Base-by-base conservation (phyloP, 768 basidiomycete species). In the Termitomyces eurrhizus region DNA sequence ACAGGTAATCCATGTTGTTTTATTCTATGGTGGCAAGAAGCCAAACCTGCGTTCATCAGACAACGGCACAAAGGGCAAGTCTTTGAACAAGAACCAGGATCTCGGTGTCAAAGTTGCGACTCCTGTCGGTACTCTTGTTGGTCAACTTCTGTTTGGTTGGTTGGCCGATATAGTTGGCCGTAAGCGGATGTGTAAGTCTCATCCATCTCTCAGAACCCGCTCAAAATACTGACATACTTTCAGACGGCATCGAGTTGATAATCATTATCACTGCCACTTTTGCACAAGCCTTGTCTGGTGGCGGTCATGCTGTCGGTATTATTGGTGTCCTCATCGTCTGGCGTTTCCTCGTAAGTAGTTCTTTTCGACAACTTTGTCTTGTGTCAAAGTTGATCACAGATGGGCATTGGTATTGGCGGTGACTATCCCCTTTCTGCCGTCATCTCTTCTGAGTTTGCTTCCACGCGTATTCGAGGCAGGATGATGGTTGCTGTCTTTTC, bases 401-500 rank as follows among this genome's bases (percentile, higher is more conserved):
- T 85, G 83, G 91, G 91, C 0, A 71, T 93, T 4, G 93, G 93
- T 7, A 90, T 95, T n/a, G 93, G 93, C 4, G 93, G 93, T n/a
- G 93, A 95, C 66, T 95, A 95, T 69, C 93, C 93, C 7, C 71
- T 95, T 0, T 85, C 83, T 54, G 89, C 93, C 16, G 88, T 93
- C 67, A 95, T 95, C 68, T 87, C 93, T 3, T 93, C 90, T 36
- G 93, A 96, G 69, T 96, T 95, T 66, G 88, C 93, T 0, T 80
- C 90, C 0, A 89, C 87, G 13, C 82, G 82, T 46, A 84, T 79
- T 49, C 84, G 93, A 64, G 93, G 93, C 46, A 81, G 92, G 29
- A 85, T 96, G 73, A 94, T 96, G 92, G 88, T 88, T 0, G 90
- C 89, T 8, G 92, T 94, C 0, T 95, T 95, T 63, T 86, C 93